Evolutionary conservation across 176 grass and related monocot genomes (phyloP), one percentile per base, ranked within the genome.

Genomic region (Carex parvula): DNA sequence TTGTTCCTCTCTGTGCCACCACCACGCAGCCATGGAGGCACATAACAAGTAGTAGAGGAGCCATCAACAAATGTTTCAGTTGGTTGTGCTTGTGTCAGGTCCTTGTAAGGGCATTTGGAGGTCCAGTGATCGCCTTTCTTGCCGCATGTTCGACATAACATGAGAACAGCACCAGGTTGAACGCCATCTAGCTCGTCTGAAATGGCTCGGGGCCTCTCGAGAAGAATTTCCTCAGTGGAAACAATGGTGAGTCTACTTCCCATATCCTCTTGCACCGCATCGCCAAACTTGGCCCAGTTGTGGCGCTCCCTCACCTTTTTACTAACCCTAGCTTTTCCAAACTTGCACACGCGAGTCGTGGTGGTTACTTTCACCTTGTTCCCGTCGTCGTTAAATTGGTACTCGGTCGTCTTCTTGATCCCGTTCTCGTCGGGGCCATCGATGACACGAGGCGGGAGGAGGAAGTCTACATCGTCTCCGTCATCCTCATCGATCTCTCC

Each of bases 81-180:
- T 44, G 66, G 85, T 32, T 74, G 69, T 53, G 89, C 68, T 4
- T 37, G 35, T 37, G 35, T 3, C 3, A 97, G 82, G 20, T 94
- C 91, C 91, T 97, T 94, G 90, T 90, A 92, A 56, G 94, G 90
- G 80, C 91, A 94, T 66, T 90, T 94, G 8, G 90, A 92, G 44
- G 88, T 97, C 90, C 94, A 94, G 74, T 97, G 94, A 46, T 94
- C 94, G 39, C 94, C 94, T 50, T 97, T 97, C 70, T 89, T 94
- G 14, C 90, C 88, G 50, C 91, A 97, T 30, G 88, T 90, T 70
- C 91, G 91, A 90, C 91, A 97, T 59, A 90, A 57, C 90, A 97
- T 97, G 82, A 97, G 94, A 86, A 91, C 85, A 52, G 90, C 62
- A 70, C 94, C 89, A 18, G 70, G 87, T 60, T 87, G 85, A 30